Percentiles rank a stretch among this genome's conserved stretches.
phyloP scores from a whole-genome alignment of 2,329 filamentous ascomycete species.

The Curvularia spicifera region DNA sequence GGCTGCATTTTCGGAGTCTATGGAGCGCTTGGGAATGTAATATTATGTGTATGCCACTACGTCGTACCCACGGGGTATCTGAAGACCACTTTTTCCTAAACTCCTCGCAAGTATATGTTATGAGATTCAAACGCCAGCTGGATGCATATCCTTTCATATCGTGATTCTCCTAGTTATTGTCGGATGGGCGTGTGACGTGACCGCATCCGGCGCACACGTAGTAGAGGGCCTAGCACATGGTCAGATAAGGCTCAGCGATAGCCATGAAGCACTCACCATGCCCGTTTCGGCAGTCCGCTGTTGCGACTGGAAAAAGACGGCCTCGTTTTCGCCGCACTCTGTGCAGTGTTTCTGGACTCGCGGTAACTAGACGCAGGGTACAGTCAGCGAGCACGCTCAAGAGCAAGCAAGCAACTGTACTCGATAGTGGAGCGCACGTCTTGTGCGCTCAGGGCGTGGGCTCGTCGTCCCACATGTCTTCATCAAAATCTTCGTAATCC shows the following conservation, averaged over 20 bases:
- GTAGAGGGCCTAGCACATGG: conserved; percentile 55
- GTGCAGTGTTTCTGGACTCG: conserved; percentile 87
- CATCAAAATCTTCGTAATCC: conserved; percentile 33
- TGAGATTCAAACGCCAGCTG: conserved; percentile 40
- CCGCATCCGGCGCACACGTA: conserved; percentile 90
- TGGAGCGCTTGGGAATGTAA: conserved; percentile 25
- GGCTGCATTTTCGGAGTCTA: conserved; percentile 18
- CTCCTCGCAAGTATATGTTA: conserved; percentile 35
- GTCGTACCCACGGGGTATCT: conserved; percentile 48
- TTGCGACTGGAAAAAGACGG: conserved; percentile 98
- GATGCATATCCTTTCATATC: conserved; percentile 30
- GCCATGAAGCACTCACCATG: conserved; percentile 70
- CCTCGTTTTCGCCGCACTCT: conserved; percentile 82
- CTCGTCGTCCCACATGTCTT: conserved; percentile 40
- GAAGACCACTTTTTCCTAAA: conserved; percentile 33
- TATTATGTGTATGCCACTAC: conserved; percentile 39
- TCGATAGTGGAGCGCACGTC: conserved; percentile 21
- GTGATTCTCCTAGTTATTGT: conserved; percentile 19
- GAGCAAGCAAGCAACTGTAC: conserved; percentile 45
- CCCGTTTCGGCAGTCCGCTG: conserved; percentile 96
- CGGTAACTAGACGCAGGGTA: conserved; percentile 73
- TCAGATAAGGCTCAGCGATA: conserved; percentile 18
- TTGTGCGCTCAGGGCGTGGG: conserved; percentile 39
- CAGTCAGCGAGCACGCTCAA: conserved; percentile 49
- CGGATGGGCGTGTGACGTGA: conserved; percentile 70